Base-by-base conservation (phyloP, 306 rosid genomes). In the Astragalus glycyphyllos region DNA sequence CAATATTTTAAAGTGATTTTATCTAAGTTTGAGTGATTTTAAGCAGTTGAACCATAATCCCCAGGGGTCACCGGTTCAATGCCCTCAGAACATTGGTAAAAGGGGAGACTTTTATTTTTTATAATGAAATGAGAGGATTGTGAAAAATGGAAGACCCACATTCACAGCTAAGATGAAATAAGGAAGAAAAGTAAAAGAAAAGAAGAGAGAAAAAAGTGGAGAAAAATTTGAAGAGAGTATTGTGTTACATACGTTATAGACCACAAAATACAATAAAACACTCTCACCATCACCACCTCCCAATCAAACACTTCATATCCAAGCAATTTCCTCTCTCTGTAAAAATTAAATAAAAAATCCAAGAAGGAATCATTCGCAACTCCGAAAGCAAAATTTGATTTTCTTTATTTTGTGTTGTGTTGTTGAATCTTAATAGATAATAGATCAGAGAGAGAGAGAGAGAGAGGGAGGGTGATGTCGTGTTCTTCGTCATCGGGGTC, bases 401-500 rank as follows among this genome's bases (percentile, higher is more conserved):
- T 66, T 42, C 42, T 20, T 1, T 1, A 41, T 63, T 32, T 55
- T 65, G 2, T 54, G 17, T 44, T 32, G 42, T 16, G 32, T 44
- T 32, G 42, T 16, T 54, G 59, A 65, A 65, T 72, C 58, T 45
- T 72, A 66, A 65, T 67, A 65, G 78, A 81, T 69, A 38, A 34
- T 34, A 5, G 45, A 56, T 29, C 40, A 80, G 76, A 82, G 66
- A 76, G 71, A 71, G 31, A 80, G 76, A 82, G 66, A 76, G 71
- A 71, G 31, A 4, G 31, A 68, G 75, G 56, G 63, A 72, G 64
- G 58, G 85, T 56, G 65, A 93, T 93, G 98, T 90, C 96, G 60
- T 86, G 93, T 66, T 93, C 98, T 0, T 88, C 98, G 5, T 88
- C 98, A 72, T 93, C 98, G 0, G 97, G 90, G 58, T 93, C 98